Percentiles rank a stretch among this genome's conserved stretches.
These are phyloP conservation scores for Edaphochlamys debaryana DNA, from an alignment of 139 green algal genomes.

Conservation along the genomic window DNA sequence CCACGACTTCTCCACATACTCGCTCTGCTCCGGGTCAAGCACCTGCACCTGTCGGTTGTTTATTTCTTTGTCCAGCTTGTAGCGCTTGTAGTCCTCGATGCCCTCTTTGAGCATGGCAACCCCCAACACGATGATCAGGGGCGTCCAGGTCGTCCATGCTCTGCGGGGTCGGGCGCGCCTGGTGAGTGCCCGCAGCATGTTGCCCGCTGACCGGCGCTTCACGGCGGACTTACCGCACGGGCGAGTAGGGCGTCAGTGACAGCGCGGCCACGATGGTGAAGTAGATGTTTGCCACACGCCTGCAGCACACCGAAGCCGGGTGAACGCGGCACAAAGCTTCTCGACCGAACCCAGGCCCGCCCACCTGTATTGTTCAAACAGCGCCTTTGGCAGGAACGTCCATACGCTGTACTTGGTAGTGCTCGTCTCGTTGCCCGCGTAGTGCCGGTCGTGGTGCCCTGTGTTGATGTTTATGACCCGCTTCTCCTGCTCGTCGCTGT, in stretches of 20 bases:
- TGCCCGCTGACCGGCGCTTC: neutral
- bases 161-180: neutral
- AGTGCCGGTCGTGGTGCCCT: slow-evolving; percentile 28
- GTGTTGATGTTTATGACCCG: slow-evolving; percentile 21
- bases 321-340: neutral
- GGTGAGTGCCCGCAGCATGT: neutral
- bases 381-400: slow-evolving; percentile 77
- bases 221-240: slow-evolving; percentile 54
- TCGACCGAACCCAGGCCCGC: neutral
- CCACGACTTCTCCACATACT: slow-evolving; percentile 62
- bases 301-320: neutral
- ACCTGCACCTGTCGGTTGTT: slow-evolving; percentile 79
- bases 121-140: slow-evolving; percentile 79
- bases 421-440: slow-evolving; percentile 58
- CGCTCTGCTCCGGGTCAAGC: slow-evolving; percentile 28
- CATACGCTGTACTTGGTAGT: slow-evolving; percentile 83
- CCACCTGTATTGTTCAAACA: slow-evolving; percentile 77
- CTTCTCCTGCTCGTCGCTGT: neutral
- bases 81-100: slow-evolving; percentile 82
- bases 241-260: slow-evolving; percentile 71
- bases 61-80: slow-evolving; percentile 75
- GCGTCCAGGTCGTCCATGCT: slow-evolving; percentile 67
- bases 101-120: slow-evolving; percentile 84
- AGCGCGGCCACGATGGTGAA: slow-evolving; percentile 80
- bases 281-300: slow-evolving; percentile 85